Percentiles rank a stretch among this genome's conserved stretches.
These are phyloP conservation scores for Apophysomyces elegans DNA, from an alignment of 371 early-diverging fungal genomes.

Conservation along the genomic window DNA sequence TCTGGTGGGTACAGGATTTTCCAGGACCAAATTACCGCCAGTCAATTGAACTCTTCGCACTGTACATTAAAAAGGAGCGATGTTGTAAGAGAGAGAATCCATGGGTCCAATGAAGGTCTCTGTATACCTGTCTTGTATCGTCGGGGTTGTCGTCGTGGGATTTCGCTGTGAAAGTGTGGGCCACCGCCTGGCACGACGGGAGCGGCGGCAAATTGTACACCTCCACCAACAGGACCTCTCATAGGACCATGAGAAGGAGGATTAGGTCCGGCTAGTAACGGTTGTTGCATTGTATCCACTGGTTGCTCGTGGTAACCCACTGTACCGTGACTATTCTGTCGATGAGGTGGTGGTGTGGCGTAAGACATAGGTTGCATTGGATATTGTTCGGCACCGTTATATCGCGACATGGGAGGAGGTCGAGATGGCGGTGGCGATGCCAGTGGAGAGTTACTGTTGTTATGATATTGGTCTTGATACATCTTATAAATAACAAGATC, in stretches of 20 bases:
- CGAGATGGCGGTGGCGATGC: slow-evolving; percentile 4
- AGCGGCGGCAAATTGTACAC: neutral
- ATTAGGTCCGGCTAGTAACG: neutral
- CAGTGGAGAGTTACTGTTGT: neutral
- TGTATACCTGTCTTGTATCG: slow-evolving; percentile 52
- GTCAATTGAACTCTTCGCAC: slow-evolving; percentile 51
- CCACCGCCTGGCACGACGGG: neutral
- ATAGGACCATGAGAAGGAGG: neutral
- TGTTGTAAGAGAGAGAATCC: neutral
- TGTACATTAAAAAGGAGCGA: neutral
- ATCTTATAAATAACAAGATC: neutral
- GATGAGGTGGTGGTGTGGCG: slow-evolving; percentile 8
- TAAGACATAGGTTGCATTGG: slow-evolving; percentile 2
- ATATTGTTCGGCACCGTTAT: neutral
- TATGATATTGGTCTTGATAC: slow-evolving; percentile 3
- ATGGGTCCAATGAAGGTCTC: slow-evolving; percentile 4
- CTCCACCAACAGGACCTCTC: slow-evolving; percentile 1
- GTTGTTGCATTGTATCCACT: slow-evolving; percentile 1
- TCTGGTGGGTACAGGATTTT: slow-evolving; percentile 63
- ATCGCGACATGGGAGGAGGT: slow-evolving; percentile 4
- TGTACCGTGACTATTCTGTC: slow-evolving; percentile 1
- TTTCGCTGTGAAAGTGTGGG: slow-evolving; percentile 34
- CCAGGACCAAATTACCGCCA: slow-evolving; percentile 66
- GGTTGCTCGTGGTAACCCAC: neutral
- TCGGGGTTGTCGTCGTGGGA: slow-evolving; percentile 43